Base-by-base conservation (phyloP, 108 stramenopile species). In the Schizochytrium sp. region DNA sequence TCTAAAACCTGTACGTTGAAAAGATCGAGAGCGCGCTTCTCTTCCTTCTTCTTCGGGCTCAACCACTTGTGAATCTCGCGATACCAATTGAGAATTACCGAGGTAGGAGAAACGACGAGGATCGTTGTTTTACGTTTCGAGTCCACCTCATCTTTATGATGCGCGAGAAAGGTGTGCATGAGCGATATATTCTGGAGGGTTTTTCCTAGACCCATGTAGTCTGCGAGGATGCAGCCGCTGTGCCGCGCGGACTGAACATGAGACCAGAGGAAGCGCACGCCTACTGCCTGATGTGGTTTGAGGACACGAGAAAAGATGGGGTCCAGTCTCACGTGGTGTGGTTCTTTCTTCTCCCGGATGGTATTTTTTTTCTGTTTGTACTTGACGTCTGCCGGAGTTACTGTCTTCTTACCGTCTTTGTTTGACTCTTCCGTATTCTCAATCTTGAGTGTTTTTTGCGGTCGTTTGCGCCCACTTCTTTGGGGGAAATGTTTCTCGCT, bases 201-300 rank as follows among this genome's bases (percentile, higher is more conserved):
- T 47, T 89, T 89, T 2, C 89, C 89, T 3, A 89, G 89, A 28
- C 89, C 89, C 89, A 89, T 89, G 44, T 89, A 57, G 59, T 89
- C 89, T 0, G 89, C 89, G 23, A 89, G 57, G 48, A 89, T 44
- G 76, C 89, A 88, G 45, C 88, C 88, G 28, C 59, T 5, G 48
- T 83, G 48, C 4, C 51, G 76, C 51, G 51, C 76, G 48, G 48
- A 47, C 25, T 69, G 63, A 12, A 34, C 87, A 23, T 88, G 58
- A 18, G 18, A 10, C 60, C 60, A 88, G 48, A 88, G 18, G 29
- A 88, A 88, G 8, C 88, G 59, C 14, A 88, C 60, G 44, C 88
- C 88, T 14, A 21, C 58, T 44, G 28, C 43, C 63, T 88, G 88
- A 25, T 88, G 88, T 23, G 88, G 88, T 48, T 69, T 60, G 34